Evolutionary conservation across 1,284 basidiomycete genomes (phyloP).

Genomic region (Cryptococcus neoformans): DNA sequence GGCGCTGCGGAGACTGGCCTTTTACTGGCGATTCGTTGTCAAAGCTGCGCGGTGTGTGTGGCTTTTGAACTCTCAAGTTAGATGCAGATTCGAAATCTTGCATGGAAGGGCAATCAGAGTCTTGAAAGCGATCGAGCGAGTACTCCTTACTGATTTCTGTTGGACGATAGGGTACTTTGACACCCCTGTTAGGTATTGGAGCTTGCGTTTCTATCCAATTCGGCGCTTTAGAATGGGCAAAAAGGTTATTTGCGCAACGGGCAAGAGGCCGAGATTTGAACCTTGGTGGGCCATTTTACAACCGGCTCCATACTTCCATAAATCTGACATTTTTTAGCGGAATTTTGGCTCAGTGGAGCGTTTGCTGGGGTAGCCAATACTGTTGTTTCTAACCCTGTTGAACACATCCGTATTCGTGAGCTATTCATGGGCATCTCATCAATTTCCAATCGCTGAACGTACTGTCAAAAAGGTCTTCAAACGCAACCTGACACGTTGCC

Average conservation of each 20-base stretch:
- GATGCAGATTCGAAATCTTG: too few relatives aligned
- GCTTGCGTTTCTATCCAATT: slow-evolving; percentile 92
- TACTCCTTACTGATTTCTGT: not conserved
- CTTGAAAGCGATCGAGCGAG: too few relatives aligned
- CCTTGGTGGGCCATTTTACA: slow-evolving; percentile 18
- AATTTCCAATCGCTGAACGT: not conserved
- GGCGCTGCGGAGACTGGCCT: too few relatives aligned
- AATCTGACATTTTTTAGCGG: not conserved
- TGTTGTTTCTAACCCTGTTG: slow-evolving; percentile 90
- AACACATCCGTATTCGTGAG: slow-evolving; percentile 95
- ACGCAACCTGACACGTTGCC: slow-evolving; percentile 74
- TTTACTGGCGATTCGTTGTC: too few relatives aligned
- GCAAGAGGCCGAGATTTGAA: slow-evolving; percentile 28
- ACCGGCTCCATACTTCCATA: not conserved
- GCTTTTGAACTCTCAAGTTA: too few relatives aligned
- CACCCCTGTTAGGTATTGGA: slow-evolving; percentile 86
- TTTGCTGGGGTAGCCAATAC: slow-evolving; percentile 87
- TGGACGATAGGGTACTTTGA: slow-evolving; percentile 72
- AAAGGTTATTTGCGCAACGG: slow-evolving; percentile 62
- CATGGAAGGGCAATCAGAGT: too few relatives aligned
- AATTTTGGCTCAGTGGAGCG: slow-evolving; percentile 52
- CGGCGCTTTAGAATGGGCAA: slow-evolving; percentile 82
- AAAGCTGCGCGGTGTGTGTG: too few relatives aligned
- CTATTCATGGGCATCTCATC: slow-evolving; percentile 19
- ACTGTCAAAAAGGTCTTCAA: slow-evolving; percentile 63